Evolutionary conservation across 2,329 filamentous ascomycete species (phyloP), one percentile per base, ranked within the genome.

Genomic region (Colletotrichum shisoi): DNA sequence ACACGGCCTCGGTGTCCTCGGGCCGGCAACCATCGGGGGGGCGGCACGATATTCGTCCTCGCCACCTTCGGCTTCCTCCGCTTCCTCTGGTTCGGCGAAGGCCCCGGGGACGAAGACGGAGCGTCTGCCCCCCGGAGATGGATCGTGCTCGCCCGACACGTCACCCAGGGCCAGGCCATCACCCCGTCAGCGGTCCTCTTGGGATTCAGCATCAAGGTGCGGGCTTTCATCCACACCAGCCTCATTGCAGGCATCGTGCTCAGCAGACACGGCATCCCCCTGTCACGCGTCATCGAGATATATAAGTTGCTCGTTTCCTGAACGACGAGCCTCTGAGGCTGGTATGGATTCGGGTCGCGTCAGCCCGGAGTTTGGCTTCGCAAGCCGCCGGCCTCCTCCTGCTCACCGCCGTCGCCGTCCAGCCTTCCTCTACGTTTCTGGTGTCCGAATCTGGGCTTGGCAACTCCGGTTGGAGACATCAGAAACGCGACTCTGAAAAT

Each of bases 251-350:
- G 71, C 3, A 61, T 71, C 2, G 34, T 73, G 6, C 57, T 73
- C 12, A 71, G 73, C 57, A 71, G 57, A 13, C 60, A 70, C 15
- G 71, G 71, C 3, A 72, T 74, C 1, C 72, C 71, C 3, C 58
- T 73, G 17, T 71, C 68, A 2, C 68, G 69, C 6, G 69, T 70
- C 4, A 71, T 72, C 31, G 70, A 74, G 54, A 57, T 74, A 57
- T 74, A 9, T 72, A 71, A 7, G 66, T 71, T 21, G 70, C 72
- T 44, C 69, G 72, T 42, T 67, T 62, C 24, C 51, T 60, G 8
- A 73, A 73, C 57, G 70, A 71, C 34, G 72, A 72, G 1, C 71
- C 71, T 0, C 56, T 72, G 44, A 62, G 71, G 15, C 48, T 73
- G 13, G 62, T 69, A 4, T 72, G 64, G 58, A 58, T 73, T 0